A percentile compares a stretch with the other conserved stretches of the same genome.
These are phyloP conservation scores for Omphalotus guepiniiformis DNA, from an alignment of 768 basidiomycete genomes.

Conservation along the genomic window DNA sequence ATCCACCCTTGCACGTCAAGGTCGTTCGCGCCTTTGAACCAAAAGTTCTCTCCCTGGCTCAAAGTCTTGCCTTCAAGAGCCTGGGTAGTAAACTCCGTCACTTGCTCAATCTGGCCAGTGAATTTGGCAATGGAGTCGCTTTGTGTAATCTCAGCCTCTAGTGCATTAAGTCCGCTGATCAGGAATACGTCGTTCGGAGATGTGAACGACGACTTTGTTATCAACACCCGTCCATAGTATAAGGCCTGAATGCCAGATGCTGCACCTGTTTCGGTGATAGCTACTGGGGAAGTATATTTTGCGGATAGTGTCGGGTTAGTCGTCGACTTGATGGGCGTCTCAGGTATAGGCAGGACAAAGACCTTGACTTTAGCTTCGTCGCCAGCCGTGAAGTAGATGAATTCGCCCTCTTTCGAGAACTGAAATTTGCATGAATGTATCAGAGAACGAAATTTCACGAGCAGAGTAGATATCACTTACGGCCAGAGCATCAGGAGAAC, in stretches of 20 bases:
- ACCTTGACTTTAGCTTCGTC: constrained; percentile 77
- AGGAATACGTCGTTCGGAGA: constrained; percentile 79
- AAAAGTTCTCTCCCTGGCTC: constrained; percentile 71
- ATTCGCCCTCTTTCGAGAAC: constrained; percentile 72
- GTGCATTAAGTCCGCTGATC: constrained; percentile 41
- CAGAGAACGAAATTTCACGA: background rate
- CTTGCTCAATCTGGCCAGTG: constrained; percentile 38
- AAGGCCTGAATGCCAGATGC: constrained; percentile 63
- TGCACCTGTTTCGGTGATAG: constrained; percentile 54
- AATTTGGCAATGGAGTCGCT: constrained; percentile 24
- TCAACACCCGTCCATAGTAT: constrained; percentile 55
- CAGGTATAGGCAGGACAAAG: constrained; percentile 63
- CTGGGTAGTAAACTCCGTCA: constrained; percentile 63
- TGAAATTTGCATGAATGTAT: constrained; percentile 22
- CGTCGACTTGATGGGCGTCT: constrained; percentile 51
- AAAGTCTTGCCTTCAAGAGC: constrained; percentile 57
- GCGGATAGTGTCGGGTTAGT: constrained; percentile 43
- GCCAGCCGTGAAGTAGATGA: constrained; percentile 71
- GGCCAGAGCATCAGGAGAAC: constrained; percentile 59
- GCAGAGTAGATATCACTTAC: constrained; percentile 43
- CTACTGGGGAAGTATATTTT: constrained; percentile 49
- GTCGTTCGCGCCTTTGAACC: constrained; percentile 81
- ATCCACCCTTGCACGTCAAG: constrained; percentile 82
- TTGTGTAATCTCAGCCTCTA: constrained; percentile 37
- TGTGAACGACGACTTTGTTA: constrained; percentile 70